Base-by-base conservation (phyloP, 2,329 filamentous ascomycete genomes). In the Penicillium sclerotigenum region DNA sequence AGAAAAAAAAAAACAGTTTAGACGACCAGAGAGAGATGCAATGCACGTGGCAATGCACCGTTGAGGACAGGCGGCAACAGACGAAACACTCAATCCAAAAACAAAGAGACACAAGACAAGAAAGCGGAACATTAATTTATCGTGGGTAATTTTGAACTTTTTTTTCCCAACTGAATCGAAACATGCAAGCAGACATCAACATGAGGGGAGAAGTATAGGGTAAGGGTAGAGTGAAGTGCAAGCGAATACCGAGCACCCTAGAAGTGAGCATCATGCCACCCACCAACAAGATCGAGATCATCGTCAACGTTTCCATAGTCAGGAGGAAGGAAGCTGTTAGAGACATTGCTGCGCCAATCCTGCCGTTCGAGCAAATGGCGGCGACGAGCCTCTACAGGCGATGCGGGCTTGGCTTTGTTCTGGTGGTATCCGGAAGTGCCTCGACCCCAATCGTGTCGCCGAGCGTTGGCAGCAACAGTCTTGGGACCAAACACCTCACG, bases 251-350 rank as follows among this genome's bases (percentile, higher is more conserved):
- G 14, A 53, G 46, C 52, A 41, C 54, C 42, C 66, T 83, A 85
- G 74, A 84, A 80, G 74, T 85, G 82, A 73, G 84, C 80, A 72
- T 86, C 86, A 75, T 89, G 86, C 86, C 90, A 95, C 78, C 89
- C 90, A 81, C 91, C 91, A 86, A 96, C 90, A 87, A 93, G 96
- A 85, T 96, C 91, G 80, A 92, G 78, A 71, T 93, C 89, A 71
- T 87, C 87, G 73, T 90, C 74, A 28, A 74, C 55, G 43, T 67
- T 74, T 53, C 68, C 83, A 77, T 88, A 87, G 70, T 81, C 75
- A 65, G 69, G 68, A 54, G 65, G 65, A 68, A 59, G 62, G 68
- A 64, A 66, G 70, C 58, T 59, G 54, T 68, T 73, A 13, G 63
- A 57, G 16, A 61, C 60, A 51, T 75, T 68, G 41, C 71, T 73